Base-by-base conservation (phyloP, 495 filamentous ascomycete species). In the Schizothecium vesticola region DNA sequence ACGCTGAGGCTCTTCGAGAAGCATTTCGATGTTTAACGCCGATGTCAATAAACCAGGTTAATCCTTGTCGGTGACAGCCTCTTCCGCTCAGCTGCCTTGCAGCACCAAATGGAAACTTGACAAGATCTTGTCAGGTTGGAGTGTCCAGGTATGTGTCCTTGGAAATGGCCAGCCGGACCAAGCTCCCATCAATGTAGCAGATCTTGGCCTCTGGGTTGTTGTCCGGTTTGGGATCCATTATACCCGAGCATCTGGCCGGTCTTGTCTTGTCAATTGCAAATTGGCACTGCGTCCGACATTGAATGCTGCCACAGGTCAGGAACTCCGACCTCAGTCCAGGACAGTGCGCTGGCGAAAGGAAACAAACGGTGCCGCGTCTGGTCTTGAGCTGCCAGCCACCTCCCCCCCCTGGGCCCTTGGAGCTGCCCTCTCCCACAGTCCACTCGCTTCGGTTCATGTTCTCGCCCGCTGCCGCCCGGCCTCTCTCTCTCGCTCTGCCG, bases 401-500 rank as follows among this genome's bases (percentile, higher is more conserved):
- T 4, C 33, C 4, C 3, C 28, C 28, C 26, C 26, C 26, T 28
- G 2, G 8, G 33, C 33, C 71, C 67, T 58, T 70, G 71, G 19
- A 51, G 43, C 43, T 51, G 43, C 16, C 43, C 16, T 51, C 16
- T 51, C 43, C 43, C 43, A 51, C 43, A n/a, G n/a, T 43, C 33
- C 28, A 8, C 8, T 36, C 11, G 5, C 43, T 51, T 51, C 43
- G 43, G 19, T 51, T 51, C 43, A 61, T 68, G 33, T 58, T 65
- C 62, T 70, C 68, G 60, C 61, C 70, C 60, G 63, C 65, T 66
- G 23, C 65, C 61, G 57, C 68, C 51, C 61, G 61, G 65, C 67
- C 61, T 65, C 63, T 63, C 59, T 70, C 68, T 62, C 68, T 67
- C 56, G 67, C 67, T 61, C 61, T 57, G 33, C 33, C 33, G 33